phyloP scores from a whole-genome alignment of 148 eudicot species.

The Heliosperma pusillum region DNA sequence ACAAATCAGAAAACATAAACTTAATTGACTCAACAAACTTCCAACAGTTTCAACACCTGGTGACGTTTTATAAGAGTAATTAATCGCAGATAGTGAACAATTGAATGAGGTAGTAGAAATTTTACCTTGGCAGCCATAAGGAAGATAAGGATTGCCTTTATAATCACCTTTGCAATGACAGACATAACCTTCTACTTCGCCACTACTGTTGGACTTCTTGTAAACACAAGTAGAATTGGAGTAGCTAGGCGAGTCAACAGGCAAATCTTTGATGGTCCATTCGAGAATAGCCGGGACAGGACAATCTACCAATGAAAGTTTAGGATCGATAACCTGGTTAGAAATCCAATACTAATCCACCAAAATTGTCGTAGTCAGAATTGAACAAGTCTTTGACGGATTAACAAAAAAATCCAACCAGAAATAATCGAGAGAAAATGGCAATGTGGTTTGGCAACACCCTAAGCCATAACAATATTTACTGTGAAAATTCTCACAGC shows the following conservation, averaged over 20 bases:
- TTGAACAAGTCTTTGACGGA: neutral
- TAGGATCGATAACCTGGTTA: neutral
- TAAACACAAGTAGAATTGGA: neutral
- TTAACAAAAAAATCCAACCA: neutral
- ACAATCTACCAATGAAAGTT: neutral
- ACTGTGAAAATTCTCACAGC: neutral
- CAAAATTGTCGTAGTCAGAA: neutral
- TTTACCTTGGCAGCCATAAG: slow-evolving; percentile 24
- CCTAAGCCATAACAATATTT: neutral
- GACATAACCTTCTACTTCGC: slow-evolving; percentile 11
- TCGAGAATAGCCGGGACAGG: neutral
- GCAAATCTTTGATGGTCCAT: neutral
- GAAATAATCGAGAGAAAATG: neutral
- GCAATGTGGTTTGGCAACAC: neutral
- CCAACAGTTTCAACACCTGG: too few species aligned
- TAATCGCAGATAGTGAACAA: too few species aligned
- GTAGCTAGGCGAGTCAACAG: neutral
- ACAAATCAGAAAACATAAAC: too few species aligned
- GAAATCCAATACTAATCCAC: neutral
- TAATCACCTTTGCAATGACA: slow-evolving; percentile 23
- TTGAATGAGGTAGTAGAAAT: too few species aligned
- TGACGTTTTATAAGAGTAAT: too few species aligned
- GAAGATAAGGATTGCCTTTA: slow-evolving; percentile 28
- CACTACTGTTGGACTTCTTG: neutral
- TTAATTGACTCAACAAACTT: too few species aligned